phyloP scores from a whole-genome alignment of 257 asterid species.

The Thymus mandschuricus region DNA sequence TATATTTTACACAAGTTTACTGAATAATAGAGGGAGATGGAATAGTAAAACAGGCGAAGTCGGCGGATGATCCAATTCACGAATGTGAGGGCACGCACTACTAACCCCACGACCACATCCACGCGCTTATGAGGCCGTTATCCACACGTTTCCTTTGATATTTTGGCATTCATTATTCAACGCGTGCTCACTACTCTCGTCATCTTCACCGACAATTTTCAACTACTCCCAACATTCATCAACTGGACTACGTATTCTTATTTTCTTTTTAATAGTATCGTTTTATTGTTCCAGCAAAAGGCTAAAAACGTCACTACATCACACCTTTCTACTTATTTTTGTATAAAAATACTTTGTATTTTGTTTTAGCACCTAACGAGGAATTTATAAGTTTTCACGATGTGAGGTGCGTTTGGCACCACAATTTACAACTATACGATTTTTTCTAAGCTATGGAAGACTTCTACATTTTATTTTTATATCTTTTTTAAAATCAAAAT shows the following conservation, averaged over 20 bases:
- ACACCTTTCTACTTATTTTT: neutral
- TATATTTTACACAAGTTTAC: too few species aligned
- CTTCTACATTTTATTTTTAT: too few species aligned
- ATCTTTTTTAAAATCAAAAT: too few species aligned
- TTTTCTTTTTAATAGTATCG: neutral
- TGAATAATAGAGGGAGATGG: too few species aligned
- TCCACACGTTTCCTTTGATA: neutral
- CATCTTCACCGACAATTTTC: slow-evolving; percentile 8
- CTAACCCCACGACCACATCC: slow-evolving; percentile 3
- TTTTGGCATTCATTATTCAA: neutral
- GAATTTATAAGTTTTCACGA: neutral
- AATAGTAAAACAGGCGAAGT: neutral
- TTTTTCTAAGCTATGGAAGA: too few species aligned
- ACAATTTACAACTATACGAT: neutral
- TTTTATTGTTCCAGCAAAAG: neutral
- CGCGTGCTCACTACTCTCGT: slow-evolving; percentile 10
- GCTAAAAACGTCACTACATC: neutral
- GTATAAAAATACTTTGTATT: too few species aligned
- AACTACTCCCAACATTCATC: neutral
- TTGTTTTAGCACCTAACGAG: neutral
- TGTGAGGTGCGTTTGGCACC: slow-evolving; percentile 8
- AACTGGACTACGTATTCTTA: too few species aligned
- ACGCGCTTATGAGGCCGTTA: slow-evolving; percentile 25
- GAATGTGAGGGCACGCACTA: slow-evolving; percentile 21
- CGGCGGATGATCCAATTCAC: neutral